phyloP scores from a whole-genome alignment of 2,329 filamentous ascomycete genomes.

The Aspergillus sp. region DNA sequence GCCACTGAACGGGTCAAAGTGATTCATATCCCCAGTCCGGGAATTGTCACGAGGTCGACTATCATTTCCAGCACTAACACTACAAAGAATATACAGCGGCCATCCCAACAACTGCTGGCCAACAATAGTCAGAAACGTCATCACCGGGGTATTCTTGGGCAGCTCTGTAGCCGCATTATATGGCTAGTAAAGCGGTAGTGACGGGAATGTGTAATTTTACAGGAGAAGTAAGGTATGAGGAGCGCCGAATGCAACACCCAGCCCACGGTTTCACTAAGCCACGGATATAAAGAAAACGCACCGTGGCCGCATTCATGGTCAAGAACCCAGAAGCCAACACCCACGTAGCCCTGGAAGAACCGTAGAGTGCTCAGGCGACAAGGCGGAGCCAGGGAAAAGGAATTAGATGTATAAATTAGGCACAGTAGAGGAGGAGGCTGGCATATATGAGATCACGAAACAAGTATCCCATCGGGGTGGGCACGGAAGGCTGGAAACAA shows the following conservation, averaged over 20 bases:
- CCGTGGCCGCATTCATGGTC: constrained; percentile 98
- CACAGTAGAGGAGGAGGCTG: no score
- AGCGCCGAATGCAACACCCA: constrained; percentile 86
- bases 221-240: constrained; percentile 96
- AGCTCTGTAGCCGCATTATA: constrained; percentile 89
- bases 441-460: no score
- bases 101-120: constrained; percentile 87
- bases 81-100: constrained; percentile 85
- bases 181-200: constrained; percentile 99
- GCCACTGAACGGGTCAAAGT: constrained; percentile 85
- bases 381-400: no score
- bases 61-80: constrained; percentile 97
- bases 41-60: constrained; percentile 83
- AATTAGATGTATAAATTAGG: no score
- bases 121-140: constrained; percentile 68
- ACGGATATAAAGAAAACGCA: constrained; percentile 88
- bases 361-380: no score
- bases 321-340: constrained; percentile 90
- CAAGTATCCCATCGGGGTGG: no score
- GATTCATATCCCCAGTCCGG: constrained; percentile 84
- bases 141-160: constrained; percentile 88
- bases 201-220: constrained; percentile 98
- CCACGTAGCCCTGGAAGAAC: constrained; percentile 93
- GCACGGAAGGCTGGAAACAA: no score
- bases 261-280: constrained; percentile 85